Percentiles rank a stretch among this genome's conserved stretches.
Conservation (phyloP, 192 early-diverging fungal genomes). For the Rhizophagus prolifer region DNA sequence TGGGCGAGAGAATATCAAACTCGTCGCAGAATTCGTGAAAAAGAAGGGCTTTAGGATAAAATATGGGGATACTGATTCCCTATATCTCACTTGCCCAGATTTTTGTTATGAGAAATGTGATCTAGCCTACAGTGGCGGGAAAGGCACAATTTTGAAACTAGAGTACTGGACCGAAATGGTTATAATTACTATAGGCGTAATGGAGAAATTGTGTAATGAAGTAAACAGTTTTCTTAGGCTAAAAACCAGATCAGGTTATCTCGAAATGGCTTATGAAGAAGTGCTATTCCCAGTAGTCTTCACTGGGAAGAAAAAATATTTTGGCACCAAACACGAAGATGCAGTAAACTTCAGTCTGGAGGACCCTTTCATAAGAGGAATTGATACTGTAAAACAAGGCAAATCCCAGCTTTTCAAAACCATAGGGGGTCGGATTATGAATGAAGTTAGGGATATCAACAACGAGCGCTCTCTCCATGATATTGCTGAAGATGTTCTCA, state of each 20-base stretch:
- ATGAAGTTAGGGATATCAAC: neutral
- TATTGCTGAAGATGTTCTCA: no score
- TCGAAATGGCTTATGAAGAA: slow-evolving; percentile 15
- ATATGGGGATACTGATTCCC: neutral
- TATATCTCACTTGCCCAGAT: no score
- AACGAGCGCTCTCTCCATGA: no score
- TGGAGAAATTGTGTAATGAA: slow-evolving; percentile 1
- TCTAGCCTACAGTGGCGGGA: no score
- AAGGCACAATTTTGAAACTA: neutral
- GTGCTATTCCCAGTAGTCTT: neutral
- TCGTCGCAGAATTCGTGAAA: neutral
- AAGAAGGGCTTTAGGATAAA: neutral
- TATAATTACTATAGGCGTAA: slow-evolving; percentile 3
- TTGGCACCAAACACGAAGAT: neutral
- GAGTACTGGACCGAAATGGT: slow-evolving; percentile 17
- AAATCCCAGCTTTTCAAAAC: neutral
- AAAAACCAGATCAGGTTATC: slow-evolving; percentile 5
- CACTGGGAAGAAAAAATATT: slow-evolving; percentile 19
- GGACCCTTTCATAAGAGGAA: no score
- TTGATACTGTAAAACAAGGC: no score
- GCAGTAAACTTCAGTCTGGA: no score
- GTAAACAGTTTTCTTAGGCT: neutral
- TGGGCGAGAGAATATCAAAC: neutral
- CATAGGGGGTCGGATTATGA: neutral
- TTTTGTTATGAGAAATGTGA: no score